A percentile compares a stretch with the other conserved stretches of the same genome.
Conservation (phyloP, 1,284 basidiomycete genomes). For the Moesziomyces aphidis region DNA sequence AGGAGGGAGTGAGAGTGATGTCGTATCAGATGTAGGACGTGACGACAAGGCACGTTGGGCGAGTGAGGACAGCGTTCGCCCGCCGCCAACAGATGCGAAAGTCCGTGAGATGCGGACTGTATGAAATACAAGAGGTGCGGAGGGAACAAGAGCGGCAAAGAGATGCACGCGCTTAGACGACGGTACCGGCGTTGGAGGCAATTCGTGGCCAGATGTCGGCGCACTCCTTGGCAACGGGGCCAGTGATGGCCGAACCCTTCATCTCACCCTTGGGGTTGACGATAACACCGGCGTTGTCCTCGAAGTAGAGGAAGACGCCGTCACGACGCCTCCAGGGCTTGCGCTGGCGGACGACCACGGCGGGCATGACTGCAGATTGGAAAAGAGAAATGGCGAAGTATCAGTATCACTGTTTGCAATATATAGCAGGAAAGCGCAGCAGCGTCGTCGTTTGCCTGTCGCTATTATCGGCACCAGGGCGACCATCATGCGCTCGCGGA, state of each 20-base stretch:
- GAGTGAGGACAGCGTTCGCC: not conserved
- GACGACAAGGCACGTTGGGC: slow-evolving; percentile 3
- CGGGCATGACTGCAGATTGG: slow-evolving; percentile 83
- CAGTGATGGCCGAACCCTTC: slow-evolving; percentile 95
- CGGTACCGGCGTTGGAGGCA: slow-evolving; percentile 92
- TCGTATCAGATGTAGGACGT: slow-evolving; percentile 40
- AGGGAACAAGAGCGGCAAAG: not conserved
- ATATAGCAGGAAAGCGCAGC: not conserved
- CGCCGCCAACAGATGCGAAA: slow-evolving; percentile 3
- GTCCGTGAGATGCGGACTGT: slow-evolving; percentile 19
- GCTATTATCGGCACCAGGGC: not conserved
- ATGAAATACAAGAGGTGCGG: slow-evolving; percentile 42
- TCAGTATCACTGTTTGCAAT: slow-evolving; percentile 1
- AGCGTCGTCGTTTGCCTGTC: not conserved
- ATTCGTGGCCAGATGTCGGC: slow-evolving; percentile 99
- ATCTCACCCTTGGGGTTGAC: slow-evolving; percentile 98
- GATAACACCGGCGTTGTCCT: slow-evolving; percentile 73
- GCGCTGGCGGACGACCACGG: slow-evolving; percentile 95
- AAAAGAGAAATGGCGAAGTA: slow-evolving; percentile 13
- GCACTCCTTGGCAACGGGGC: slow-evolving; percentile 96
- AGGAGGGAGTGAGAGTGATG: slow-evolving; percentile 24
- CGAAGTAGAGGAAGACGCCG: slow-evolving; percentile 99
- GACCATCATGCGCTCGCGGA: no score
- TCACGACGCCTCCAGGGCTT: slow-evolving; percentile 98
- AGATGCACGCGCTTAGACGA: slow-evolving; percentile 74